Percentiles rank a stretch among this genome's conserved stretches.
Evolutionary conservation across 495 filamentous ascomycete genomes (phyloP).

Genomic region (Lophiotrema nucula): DNA sequence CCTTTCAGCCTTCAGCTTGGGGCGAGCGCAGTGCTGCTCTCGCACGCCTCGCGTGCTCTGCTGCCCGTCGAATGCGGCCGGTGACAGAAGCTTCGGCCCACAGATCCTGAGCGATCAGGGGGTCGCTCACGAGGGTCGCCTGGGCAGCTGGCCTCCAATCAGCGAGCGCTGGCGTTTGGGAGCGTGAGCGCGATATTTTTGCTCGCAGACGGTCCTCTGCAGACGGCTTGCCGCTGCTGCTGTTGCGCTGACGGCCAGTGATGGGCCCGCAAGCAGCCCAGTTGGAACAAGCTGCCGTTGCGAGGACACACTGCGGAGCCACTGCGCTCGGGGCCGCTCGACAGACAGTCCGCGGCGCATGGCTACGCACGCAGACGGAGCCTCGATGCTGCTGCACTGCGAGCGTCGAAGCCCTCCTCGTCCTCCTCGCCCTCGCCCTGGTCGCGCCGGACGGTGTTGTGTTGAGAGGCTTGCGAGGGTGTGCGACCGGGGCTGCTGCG

Average conservation of each 20-base stretch:
- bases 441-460: not conserved
- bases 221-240: too few species aligned
- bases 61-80: not conserved
- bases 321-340: not conserved
- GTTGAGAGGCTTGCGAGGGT: not conserved
- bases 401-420: slow-evolving; percentile 19
- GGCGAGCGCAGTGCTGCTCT: slow-evolving; percentile 19
- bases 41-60: not conserved
- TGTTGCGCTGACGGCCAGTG: too few species aligned
- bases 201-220: not conserved
- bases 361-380: slow-evolving; percentile 4
- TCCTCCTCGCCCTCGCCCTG: not conserved
- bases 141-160: too few species aligned
- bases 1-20: slow-evolving; percentile 16
- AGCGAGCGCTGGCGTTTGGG: too few species aligned
- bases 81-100: not conserved
- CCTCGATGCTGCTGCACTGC: slow-evolving; percentile 18
- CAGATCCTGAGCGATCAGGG: not conserved
- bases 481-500: not conserved
- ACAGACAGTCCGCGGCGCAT: not conserved
- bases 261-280: too few species aligned
- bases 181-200: not conserved
- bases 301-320: too few species aligned
- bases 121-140: too few species aligned
- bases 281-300: too few species aligned